Percentiles rank a stretch among this genome's conserved stretches.
Evolutionary conservation across 2,329 filamentous ascomycete genomes (phyloP).

Genomic region (Apiospora sp.): DNA sequence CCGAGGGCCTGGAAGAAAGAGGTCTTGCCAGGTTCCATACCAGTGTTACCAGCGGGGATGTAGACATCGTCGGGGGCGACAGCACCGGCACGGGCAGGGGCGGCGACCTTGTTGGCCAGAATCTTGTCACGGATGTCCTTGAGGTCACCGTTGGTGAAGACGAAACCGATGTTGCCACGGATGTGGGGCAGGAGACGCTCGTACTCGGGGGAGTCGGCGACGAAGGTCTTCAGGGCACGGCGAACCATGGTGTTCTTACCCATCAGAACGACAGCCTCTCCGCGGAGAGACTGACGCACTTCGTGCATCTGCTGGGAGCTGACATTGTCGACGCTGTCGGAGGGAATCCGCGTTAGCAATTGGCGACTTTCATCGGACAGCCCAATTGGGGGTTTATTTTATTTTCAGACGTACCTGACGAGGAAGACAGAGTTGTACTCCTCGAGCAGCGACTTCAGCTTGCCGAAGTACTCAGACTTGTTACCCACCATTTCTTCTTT

Average conservation of each 20-base stretch:
- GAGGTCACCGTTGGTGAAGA: constrained; percentile 98
- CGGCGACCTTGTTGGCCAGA: constrained; percentile 94
- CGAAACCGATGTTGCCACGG: constrained; percentile 98
- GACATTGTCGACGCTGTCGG: constrained; percentile 87
- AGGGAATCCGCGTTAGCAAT: neutral
- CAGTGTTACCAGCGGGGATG: constrained; percentile 97
- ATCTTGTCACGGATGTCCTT: constrained; percentile 95
- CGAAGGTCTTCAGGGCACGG: constrained; percentile 95
- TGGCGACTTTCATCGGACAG: neutral
- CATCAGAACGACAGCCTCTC: constrained; percentile 95
- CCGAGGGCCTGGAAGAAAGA: constrained; percentile 99
- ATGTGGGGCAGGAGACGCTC: constrained; percentile 96
- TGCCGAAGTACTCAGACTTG: constrained; percentile 96
- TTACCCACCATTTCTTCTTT: constrained; percentile 99
- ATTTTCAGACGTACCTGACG: constrained; percentile 60
- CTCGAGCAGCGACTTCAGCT: constrained; percentile 97
- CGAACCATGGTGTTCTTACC: constrained; percentile 99
- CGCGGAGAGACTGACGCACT: constrained; percentile 91
- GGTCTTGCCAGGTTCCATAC: constrained; percentile 99
- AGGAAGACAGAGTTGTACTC: constrained; percentile 98
- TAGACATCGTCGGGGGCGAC: constrained; percentile 92
- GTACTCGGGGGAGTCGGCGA: constrained; percentile 91
- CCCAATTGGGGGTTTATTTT: neutral
- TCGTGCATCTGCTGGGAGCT: constrained; percentile 99
- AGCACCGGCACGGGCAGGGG: constrained; percentile 97